Percentiles rank a stretch among this genome's conserved stretches.
Conservation (phyloP, 495 filamentous ascomycete species). For the Aspergillus mulundensis region DNA sequence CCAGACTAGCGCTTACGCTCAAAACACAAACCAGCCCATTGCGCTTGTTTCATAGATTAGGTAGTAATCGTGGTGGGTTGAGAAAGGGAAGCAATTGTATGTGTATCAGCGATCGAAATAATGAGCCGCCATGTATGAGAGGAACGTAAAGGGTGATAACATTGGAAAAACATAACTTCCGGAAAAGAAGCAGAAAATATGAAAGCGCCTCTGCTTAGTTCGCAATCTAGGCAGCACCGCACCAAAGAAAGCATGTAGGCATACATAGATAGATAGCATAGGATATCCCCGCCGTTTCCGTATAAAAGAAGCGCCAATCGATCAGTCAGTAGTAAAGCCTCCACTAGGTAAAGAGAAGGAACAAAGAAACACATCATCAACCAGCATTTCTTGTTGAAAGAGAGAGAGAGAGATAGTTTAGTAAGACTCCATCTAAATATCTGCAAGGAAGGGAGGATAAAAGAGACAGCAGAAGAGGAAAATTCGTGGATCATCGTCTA, state of each 20-base stretch:
- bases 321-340: background rate
- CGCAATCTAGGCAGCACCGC: background rate
- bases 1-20: too few species aligned
- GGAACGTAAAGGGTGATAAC: background rate
- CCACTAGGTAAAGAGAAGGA: background rate
- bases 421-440: background rate
- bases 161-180: conserved; percentile 1
- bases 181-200: background rate
- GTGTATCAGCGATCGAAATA: background rate
- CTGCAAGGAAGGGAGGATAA: conserved; percentile 15
- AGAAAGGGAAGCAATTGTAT: background rate
- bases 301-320: background rate
- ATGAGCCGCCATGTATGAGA: background rate
- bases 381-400: background rate
- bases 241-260: background rate
- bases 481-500: conserved; percentile 39
- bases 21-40: too few species aligned
- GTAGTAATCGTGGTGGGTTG: too few species aligned
- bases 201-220: background rate
- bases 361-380: conserved; percentile 4
- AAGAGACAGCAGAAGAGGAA: conserved; percentile 24
- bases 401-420: background rate
- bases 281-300: background rate
- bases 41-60: too few species aligned
- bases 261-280: background rate